Conservation (phyloP, 2,329 filamentous ascomycete species). For the Tothia fuscella region DNA sequence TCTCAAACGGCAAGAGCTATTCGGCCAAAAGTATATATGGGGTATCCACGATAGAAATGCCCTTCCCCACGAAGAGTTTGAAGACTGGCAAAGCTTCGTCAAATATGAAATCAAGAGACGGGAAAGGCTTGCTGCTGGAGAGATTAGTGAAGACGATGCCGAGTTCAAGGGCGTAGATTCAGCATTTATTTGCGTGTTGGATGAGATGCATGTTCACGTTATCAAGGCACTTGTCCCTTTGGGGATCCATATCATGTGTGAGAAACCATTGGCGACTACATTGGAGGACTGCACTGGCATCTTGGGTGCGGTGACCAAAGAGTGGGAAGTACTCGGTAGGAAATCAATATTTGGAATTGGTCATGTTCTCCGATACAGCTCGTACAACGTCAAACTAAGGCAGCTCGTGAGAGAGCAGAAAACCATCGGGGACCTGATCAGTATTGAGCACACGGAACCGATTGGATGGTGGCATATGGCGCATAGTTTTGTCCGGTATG, state of each 20-base stretch:
- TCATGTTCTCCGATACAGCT: constrained; percentile 86
- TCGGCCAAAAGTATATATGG: constrained; percentile 68
- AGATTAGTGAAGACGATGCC: constrained; percentile 10
- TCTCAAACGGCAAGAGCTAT: constrained; percentile 61
- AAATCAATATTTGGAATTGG: constrained; percentile 70
- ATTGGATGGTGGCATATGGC: constrained; percentile 95
- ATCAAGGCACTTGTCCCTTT: constrained; percentile 58
- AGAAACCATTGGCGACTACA: constrained; percentile 82
- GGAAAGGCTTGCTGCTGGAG: constrained; percentile 32
- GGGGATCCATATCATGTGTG: constrained; percentile 77
- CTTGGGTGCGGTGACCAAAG: constrained; percentile 41
- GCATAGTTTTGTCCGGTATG: constrained; percentile 68
- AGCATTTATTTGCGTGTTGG: constrained; percentile 63
- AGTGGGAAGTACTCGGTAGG: constrained; percentile 7
- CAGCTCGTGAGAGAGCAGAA: constrained; percentile 63
- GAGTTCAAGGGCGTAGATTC: constrained; percentile 34
- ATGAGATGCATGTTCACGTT: constrained; percentile 79
- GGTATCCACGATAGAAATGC: constrained; percentile 35
- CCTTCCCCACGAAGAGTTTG: constrained; percentile 45
- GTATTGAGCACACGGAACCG: constrained; percentile 83
- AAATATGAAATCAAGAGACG: constrained; percentile 56
- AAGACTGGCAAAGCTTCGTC: constrained; percentile 63
- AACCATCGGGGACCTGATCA: constrained; percentile 73
- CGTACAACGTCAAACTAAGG: constrained; percentile 78
- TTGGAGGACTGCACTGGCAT: constrained; percentile 69